Percentiles rank a stretch among this genome's conserved stretches.
Evolutionary conservation across 2,329 filamentous ascomycete species (phyloP).

Genomic region (Aureobasidium namibiae): DNA sequence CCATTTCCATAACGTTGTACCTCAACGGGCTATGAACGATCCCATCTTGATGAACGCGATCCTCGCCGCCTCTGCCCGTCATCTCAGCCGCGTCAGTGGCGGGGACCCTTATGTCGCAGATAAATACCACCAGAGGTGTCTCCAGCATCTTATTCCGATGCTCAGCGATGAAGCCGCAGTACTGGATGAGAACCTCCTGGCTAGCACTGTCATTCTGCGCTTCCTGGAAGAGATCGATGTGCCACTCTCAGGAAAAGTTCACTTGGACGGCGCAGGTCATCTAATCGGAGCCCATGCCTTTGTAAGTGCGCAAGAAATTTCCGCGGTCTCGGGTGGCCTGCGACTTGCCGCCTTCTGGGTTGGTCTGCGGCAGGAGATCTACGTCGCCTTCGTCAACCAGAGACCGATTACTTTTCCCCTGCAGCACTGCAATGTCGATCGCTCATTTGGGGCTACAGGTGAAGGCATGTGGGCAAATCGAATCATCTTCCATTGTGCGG

Average conservation of each 20-base stretch:
- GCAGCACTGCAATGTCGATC: constrained; percentile 43
- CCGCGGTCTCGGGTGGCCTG: constrained; percentile 30
- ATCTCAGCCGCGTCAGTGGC: constrained; percentile 27
- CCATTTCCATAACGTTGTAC: constrained; percentile 49
- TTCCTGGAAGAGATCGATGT: constrained; percentile 50
- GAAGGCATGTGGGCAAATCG: constrained; percentile 54
- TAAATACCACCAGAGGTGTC: constrained; percentile 46
- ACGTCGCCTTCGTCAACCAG: constrained; percentile 37
- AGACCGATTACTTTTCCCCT: constrained; percentile 45
- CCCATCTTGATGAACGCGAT: constrained; percentile 50
- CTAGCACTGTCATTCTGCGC: constrained; percentile 49
- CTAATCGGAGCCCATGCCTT: constrained; percentile 28
- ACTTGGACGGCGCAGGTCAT: constrained; percentile 18
- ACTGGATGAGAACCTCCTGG: constrained; percentile 44
- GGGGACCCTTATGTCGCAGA: constrained; percentile 37
- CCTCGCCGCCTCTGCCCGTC: constrained; percentile 47
- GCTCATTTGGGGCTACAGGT: constrained; percentile 39
- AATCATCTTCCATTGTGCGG: constrained; percentile 54
- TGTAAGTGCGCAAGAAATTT: constrained; percentile 25
- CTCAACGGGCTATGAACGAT: constrained; percentile 43
- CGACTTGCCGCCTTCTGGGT: constrained; percentile 47
- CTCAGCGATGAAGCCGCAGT: constrained; percentile 33
- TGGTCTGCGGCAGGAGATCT: constrained; percentile 52
- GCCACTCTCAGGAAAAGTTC: constrained; percentile 18
- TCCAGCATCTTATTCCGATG: constrained; percentile 43